Conservation (phyloP, 306 rosid genomes). For the Castanospermum australe region DNA sequence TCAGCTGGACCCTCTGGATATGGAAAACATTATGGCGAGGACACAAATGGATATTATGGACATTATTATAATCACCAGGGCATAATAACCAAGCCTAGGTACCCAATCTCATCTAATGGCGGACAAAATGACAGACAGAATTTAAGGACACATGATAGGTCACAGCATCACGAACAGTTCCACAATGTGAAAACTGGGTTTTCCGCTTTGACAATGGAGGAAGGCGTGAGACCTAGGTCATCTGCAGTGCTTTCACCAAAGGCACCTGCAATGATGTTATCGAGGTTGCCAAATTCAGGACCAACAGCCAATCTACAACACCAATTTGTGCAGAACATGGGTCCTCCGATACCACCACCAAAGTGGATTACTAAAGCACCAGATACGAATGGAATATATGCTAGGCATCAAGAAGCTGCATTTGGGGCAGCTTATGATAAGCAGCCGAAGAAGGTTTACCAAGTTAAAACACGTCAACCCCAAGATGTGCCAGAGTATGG, state of each 20-base stretch:
- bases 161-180: constrained; percentile 50
- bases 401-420: constrained; percentile 56
- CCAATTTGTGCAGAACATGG: constrained; percentile 45
- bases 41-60: constrained; percentile 44
- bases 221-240: constrained; percentile 47
- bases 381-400: constrained; percentile 44
- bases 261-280: constrained; percentile 31
- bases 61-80: constrained; percentile 58
- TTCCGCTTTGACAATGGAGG: constrained; percentile 47
- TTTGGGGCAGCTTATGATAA: constrained; percentile 54
- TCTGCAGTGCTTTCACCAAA: constrained; percentile 32
- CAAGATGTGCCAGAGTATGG: constrained; percentile 50
- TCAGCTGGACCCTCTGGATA: constrained; percentile 72
- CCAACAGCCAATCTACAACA: constrained; percentile 40
- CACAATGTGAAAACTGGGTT: constrained; percentile 53
- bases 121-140: constrained; percentile 60
- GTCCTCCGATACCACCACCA: constrained; percentile 83
- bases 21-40: constrained; percentile 67
- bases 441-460: constrained; percentile 67
- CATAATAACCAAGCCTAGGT: constrained; percentile 54
- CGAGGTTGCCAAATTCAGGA: constrained; percentile 46
- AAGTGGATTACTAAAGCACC: constrained; percentile 73
- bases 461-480: constrained; percentile 48
- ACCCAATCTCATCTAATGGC: constrained; percentile 57
- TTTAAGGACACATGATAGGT: constrained; percentile 52